Evolutionary conservation across 192 early-diverging fungal species (phyloP).

Genomic region (Backusella circina): DNA sequence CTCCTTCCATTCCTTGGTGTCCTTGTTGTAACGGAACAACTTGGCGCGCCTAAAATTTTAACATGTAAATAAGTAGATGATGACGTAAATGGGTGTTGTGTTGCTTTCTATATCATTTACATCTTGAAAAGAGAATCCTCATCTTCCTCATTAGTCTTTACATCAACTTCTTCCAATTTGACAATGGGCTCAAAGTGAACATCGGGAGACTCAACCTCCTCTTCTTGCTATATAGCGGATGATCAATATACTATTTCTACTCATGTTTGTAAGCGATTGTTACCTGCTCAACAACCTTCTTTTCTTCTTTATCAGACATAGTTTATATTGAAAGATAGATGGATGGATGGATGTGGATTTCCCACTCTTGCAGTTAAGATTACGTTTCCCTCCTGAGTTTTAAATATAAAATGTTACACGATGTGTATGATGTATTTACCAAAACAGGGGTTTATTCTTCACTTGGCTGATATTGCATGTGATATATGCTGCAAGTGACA

Average conservation of each 20-base stretch:
- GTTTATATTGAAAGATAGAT: not conserved
- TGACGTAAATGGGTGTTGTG: not conserved
- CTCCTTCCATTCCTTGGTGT: constrained; percentile 97
- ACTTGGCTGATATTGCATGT: not conserved
- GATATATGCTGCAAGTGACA: too few species aligned
- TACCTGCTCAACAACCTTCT: constrained; percentile 35
- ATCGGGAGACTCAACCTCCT: constrained; percentile 77
- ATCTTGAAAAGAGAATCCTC: constrained; percentile 91
- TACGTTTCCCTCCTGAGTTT: not conserved
- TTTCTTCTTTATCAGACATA: constrained; percentile 38
- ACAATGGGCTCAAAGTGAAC: constrained; percentile 96
- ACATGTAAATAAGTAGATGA: not conserved
- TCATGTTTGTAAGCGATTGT: not conserved
- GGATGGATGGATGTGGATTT: constrained; percentile 17
- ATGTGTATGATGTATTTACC: not conserved
- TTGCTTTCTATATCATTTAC: constrained; percentile 35
- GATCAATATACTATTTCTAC: not conserved
- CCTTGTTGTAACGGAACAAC: constrained; percentile 96
- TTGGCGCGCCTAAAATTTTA: constrained; percentile 82
- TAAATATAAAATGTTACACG: not conserved
- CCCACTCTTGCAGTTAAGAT: not conserved
- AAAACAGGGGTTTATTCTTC: not conserved
- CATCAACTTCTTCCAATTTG: constrained; percentile 87
- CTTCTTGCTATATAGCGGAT: constrained; percentile 55
- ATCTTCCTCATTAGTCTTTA: constrained; percentile 97